phyloP scores from a whole-genome alignment of 2,329 filamentous ascomycete genomes.

The Chaetothyriales sp. region DNA sequence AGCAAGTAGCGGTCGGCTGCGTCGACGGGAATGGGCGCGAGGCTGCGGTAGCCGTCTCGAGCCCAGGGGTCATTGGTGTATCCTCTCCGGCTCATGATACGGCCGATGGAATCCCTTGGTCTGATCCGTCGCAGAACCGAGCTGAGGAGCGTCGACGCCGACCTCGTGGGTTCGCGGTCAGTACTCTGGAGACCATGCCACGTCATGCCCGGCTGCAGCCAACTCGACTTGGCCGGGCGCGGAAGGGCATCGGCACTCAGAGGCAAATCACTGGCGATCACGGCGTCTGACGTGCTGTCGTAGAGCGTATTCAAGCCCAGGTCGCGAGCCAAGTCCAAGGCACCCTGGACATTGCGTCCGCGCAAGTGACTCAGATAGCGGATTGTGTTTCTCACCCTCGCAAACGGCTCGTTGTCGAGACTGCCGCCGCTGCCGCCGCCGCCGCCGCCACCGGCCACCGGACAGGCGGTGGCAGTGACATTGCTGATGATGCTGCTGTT shows the following conservation, averaged over 20 bases:
- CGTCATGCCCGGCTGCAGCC: constrained; percentile 47
- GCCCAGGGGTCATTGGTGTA: neutral
- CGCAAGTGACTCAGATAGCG: constrained; percentile 45
- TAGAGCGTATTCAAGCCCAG: constrained; percentile 13
- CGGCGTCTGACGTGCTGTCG: constrained; percentile 6
- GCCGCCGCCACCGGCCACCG: no score
- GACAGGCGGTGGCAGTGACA: neutral
- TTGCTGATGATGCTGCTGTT: neutral
- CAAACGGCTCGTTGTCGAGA: constrained; percentile 1
- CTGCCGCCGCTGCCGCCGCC: no score
- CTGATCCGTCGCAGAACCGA: constrained; percentile 5
- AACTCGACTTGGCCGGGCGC: constrained; percentile 42
- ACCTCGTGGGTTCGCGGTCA: constrained; percentile 15
- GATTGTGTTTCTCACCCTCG: constrained; percentile 43
- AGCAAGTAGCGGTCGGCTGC: constrained; percentile 8
- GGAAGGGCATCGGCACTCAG: constrained; percentile 16
- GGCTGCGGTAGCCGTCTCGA: neutral
- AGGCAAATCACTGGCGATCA: constrained; percentile 12
- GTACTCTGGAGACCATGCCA: constrained; percentile 51
- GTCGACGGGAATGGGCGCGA: neutral
- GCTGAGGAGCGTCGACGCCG: neutral
- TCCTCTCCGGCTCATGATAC: constrained; percentile 4
- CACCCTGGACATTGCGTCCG: constrained; percentile 10
- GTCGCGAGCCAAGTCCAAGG: constrained; percentile 7
- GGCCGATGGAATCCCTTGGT: constrained; percentile 6